Conservation (phyloP, 352 stramenopile species). For the Phytophthora litchii region DNA sequence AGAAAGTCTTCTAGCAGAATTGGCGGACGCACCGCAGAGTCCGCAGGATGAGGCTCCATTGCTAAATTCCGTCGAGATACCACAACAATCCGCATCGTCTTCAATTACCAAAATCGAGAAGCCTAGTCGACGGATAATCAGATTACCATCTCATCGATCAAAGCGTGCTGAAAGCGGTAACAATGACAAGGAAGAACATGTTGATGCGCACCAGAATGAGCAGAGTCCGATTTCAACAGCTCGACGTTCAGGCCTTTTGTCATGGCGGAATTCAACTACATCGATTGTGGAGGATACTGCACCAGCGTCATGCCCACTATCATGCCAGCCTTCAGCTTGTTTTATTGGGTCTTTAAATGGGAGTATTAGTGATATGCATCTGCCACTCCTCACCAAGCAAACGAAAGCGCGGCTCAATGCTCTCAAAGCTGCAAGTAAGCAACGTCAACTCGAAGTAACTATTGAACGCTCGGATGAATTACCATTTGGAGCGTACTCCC, state of each 20-base stretch:
- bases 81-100: neutral
- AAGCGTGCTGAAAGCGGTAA: constrained; percentile 11
- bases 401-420: constrained; percentile 29
- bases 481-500: constrained; percentile 49
- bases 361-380: constrained; percentile 31
- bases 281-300: constrained; percentile 24
- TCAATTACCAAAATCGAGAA: neutral
- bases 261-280: constrained; percentile 26
- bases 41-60: constrained; percentile 46
- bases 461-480: constrained; percentile 56
- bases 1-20: constrained; percentile 16
- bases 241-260: constrained; percentile 25
- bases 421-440: constrained; percentile 17
- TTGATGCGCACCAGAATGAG: constrained; percentile 6
- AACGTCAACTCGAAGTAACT: constrained; percentile 42
- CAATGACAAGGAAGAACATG: constrained; percentile 1
- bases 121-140: constrained; percentile 1
- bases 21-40: constrained; percentile 14
- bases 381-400: constrained; percentile 24
- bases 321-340: constrained; percentile 29
- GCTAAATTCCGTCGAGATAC: constrained; percentile 26
- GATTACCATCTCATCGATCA: constrained; percentile 6
- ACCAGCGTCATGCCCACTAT: constrained; percentile 19
- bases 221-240: constrained; percentile 15
- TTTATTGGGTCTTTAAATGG: constrained; percentile 38